These are phyloP conservation scores for Beauveria sp. DNA, from an alignment of 2,329 filamentous ascomycete genomes.

Conservation along the genomic window DNA sequence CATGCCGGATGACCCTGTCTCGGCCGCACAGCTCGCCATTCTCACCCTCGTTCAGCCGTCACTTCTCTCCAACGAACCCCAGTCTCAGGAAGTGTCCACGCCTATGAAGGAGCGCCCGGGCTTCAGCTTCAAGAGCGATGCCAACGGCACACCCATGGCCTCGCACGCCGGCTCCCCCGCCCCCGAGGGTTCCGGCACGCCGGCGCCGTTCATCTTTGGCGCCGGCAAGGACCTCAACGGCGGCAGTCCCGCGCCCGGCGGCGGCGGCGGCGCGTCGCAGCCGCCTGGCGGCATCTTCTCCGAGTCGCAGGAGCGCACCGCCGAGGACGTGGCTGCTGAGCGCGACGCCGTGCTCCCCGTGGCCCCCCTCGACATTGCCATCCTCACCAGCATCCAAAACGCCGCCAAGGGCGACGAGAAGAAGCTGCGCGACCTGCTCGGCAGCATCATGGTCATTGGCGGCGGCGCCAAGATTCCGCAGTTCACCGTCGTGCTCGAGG, in stretches of 20 bases:
- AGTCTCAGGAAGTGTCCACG: slow-evolving; percentile 44
- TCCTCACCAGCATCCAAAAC: slow-evolving; percentile 81
- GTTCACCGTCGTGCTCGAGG: slow-evolving; percentile 76
- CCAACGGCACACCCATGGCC: slow-evolving; percentile 70
- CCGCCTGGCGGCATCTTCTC: slow-evolving; percentile 39
- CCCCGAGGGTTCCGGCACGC: slow-evolving; percentile 68
- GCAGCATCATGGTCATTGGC: slow-evolving; percentile 84
- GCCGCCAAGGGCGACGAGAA: slow-evolving; percentile 85
- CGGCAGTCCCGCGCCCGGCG: slow-evolving; percentile 46
- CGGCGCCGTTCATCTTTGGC: slow-evolving; percentile 51
- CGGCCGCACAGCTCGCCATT: slow-evolving; percentile 69
- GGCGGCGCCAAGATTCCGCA: slow-evolving; percentile 75
- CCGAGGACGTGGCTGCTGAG: slow-evolving; percentile 52
- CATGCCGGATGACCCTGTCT: slow-evolving; percentile 78
- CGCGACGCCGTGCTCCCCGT: slow-evolving; percentile 76
- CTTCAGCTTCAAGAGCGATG: slow-evolving; percentile 61
- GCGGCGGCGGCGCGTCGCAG: slow-evolving; percentile 27
- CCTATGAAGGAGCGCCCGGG: slow-evolving; percentile 59
- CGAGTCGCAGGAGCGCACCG: slow-evolving; percentile 42
- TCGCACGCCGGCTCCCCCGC: slow-evolving; percentile 83
- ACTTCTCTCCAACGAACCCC: slow-evolving; percentile 31
- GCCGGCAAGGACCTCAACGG: slow-evolving; percentile 38
- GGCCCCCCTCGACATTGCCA: slow-evolving; percentile 79
- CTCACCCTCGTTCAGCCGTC: slow-evolving; percentile 54
- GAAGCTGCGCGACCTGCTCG: slow-evolving; percentile 82